Base-by-base conservation (phyloP, 2,329 filamentous ascomycete species). In the Cladosporium sp. region DNA sequence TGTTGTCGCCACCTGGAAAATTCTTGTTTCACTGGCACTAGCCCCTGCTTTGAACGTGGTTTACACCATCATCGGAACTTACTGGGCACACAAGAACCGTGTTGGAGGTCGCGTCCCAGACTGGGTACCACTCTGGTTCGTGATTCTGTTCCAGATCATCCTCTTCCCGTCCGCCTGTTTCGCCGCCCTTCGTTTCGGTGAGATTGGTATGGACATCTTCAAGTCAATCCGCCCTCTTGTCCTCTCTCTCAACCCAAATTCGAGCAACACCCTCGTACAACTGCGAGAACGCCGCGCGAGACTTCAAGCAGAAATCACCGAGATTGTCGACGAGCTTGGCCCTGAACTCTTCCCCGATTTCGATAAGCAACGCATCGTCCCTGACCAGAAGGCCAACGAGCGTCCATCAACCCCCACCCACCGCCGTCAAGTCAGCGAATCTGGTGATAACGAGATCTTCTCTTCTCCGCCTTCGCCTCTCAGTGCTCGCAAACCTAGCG, bases 301-400 rank as follows among this genome's bases (percentile, higher is more conserved):
- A 69, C 86, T 99, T 57, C 92, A 92, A 66, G 84, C 87, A 11
- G 87, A 95, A 75, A 93, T 99, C 47, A 97, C 93, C 1, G 88
- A 95, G 3, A 85, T 96, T 57, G 97, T 99, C 83, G 98, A 99
- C 79, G 92, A 91, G 21, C 88, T 99, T 14, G 95, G 95, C 0
- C 95, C 95, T 0, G 93, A 98, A 76, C 90, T 99, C 82, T 99
- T 96, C 81, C 90, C 93, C n/a, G 95, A 99, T 81, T 99, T 97
- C 75, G 92, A 95, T 73, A 86, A 89, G 68, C 85, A 87, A 14
- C 87, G 92, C 38, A 86, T 95, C 65, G 82, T 94, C 34, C 81
- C 84, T 3, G 86, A 89, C 69, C 70, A 67, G 10, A 72, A 77
- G 59, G 70, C 70, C 44, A 68, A 73, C 3, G 68, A 71, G 65